Base-by-base conservation (phyloP, 2,329 filamentous ascomycete species). In the Truncatella angustata region DNA sequence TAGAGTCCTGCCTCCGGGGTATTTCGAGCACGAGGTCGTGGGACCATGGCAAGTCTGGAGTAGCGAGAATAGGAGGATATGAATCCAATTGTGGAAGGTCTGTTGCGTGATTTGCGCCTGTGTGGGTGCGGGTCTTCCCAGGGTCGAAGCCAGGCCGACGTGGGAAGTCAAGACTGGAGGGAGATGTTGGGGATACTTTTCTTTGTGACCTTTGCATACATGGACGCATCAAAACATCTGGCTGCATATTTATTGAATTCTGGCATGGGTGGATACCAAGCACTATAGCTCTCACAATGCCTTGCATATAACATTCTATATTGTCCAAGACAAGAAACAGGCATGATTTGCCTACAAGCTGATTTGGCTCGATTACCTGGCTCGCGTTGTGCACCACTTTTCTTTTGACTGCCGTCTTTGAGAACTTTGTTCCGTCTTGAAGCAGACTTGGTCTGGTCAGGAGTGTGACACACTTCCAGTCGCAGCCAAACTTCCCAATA, bases 1-100 rank as follows among this genome's bases (percentile, higher is more conserved):
- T 24, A 71, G 77, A 14, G 78, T 81, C 18, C 68, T 77, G 16
- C 80, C 80, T 10, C 80, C 80, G 2, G 71, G 70, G 4, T 84
- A 83, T 59, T 76, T 76, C 36, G 78, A 81, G 60, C 68, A 74
- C 43, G 73, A 79, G 50, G 68, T 72, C 54, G 74, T 73, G 52
- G 75, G 75, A 1, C 71, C 78, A 28, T 80, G 76, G 75, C 75
- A 79, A 61, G 66, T 74, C 37, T 71, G 79, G 49, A 72, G 73
- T 58, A 73, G 75, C 5, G 77, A 79, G 62, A 80, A 79, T 61
- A 63, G 68, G 58, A 66, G 71, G 49, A 72, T 79, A 26, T 79
- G 28, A 44, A 26, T 7, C n/a, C n/a, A n/a, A n/a, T n/a, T n/a
- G n/a, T n/a, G n/a, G n/a, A n/a, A n/a, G n/a, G n/a, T n/a, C n/a